A percentile compares a stretch with the other conserved stretches of the same genome.
phyloP scores from a whole-genome alignment of 2,329 filamentous ascomycete genomes.

The Botrytis porri region DNA sequence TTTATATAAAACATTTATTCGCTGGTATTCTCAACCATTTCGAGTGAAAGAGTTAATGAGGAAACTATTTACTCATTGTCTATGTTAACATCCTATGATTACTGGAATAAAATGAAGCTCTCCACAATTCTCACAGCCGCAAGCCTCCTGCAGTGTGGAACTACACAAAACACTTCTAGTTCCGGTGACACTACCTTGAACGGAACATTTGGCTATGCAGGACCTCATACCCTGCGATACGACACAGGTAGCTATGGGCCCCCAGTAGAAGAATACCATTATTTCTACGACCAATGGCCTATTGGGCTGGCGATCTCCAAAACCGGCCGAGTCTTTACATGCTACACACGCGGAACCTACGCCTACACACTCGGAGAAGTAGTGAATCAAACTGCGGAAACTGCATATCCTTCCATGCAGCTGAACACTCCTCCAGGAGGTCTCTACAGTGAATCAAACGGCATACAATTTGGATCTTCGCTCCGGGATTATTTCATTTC shows the following conservation, averaged over 20 bases:
- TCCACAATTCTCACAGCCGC: background rate
- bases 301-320: slow-evolving; percentile 46
- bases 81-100: background rate
- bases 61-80: background rate
- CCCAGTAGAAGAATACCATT: slow-evolving; percentile 47
- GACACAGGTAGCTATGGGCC: slow-evolving; percentile 42
- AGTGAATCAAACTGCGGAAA: slow-evolving; percentile 47
- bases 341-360: slow-evolving; percentile 47
- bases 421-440: slow-evolving; percentile 39
- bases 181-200: slow-evolving; percentile 17
- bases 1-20: background rate
- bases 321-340: slow-evolving; percentile 44
- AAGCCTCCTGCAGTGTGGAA: background rate
- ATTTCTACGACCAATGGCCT: slow-evolving; percentile 48
- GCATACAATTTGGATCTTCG: slow-evolving; percentile 44
- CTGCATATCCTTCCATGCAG: slow-evolving; percentile 44
- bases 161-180: slow-evolving; percentile 18
- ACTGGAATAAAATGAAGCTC: background rate
- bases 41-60: background rate
- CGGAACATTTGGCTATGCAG: slow-evolving; percentile 20
- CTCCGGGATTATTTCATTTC: slow-evolving; percentile 44
- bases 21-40: background rate
- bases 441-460: slow-evolving; percentile 36
- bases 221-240: slow-evolving; percentile 38
- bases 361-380: slow-evolving; percentile 41